Conservation (phyloP, 176 grass and related monocot species). For the Sorghum bicolor region Sorghum_bicolor_NCBIv3 NC_012873.2:49429501-49430000, state of each 20-base stretch:
- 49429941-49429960: neutral
- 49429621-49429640: neutral
- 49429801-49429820: slow-evolving; percentile 86
- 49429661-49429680: slow-evolving; percentile 84
- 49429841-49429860: slow-evolving; percentile 90
- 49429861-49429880: slow-evolving; percentile 62
- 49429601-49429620: neutral
- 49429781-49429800: slow-evolving; percentile 23
- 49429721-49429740: slow-evolving; percentile 88
- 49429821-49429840: slow-evolving; percentile 94
- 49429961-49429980: slow-evolving; percentile 20
- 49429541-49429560: neutral
- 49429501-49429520: neutral
- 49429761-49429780: slow-evolving; percentile 9
- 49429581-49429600: neutral
- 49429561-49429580: neutral
- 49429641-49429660: slow-evolving; percentile 19
- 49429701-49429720: slow-evolving; percentile 93
- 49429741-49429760: slow-evolving; percentile 2
- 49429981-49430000: slow-evolving; percentile 62
- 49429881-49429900: neutral
- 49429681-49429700: slow-evolving; percentile 83
- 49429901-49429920: slow-evolving; percentile 1
- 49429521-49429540: neutral
- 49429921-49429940: neutral